These are phyloP conservation scores for Fragaria nilgerrensis DNA, from an alignment of 306 rosid genomes.

Conservation along the genomic window DNA sequence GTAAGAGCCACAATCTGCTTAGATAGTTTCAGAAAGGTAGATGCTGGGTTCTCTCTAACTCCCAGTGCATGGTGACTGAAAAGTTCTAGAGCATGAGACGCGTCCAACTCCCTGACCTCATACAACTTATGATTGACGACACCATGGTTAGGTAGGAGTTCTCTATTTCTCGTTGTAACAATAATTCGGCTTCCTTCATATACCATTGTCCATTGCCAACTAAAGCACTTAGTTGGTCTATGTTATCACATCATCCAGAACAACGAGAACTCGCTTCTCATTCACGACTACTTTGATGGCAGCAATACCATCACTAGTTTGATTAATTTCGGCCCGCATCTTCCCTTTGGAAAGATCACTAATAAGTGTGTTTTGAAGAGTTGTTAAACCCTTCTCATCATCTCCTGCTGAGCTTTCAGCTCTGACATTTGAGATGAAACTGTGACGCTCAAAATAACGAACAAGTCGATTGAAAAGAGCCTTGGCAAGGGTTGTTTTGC, in stretches of 20 bases:
- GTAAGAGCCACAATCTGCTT: constrained; percentile 49
- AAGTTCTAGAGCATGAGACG: constrained; percentile 36
- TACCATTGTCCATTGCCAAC: constrained; percentile 43
- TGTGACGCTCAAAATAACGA: constrained; percentile 27
- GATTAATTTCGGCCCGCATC: background rate
- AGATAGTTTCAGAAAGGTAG: constrained; percentile 19
- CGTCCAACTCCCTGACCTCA: constrained; percentile 44
- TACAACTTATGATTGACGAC: constrained; percentile 24
- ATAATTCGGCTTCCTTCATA: constrained; percentile 51
- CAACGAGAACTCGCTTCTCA: constrained; percentile 38
- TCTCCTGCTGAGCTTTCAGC: constrained; percentile 27
- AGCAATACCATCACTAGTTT: constrained; percentile 24
- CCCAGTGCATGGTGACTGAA: constrained; percentile 57
- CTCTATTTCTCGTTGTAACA: constrained; percentile 51
- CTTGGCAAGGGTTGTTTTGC: constrained; percentile 61
- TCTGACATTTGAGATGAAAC: constrained; percentile 51
- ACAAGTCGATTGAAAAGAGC: constrained; percentile 43
- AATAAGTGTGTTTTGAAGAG: constrained; percentile 23
- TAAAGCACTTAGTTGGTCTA: constrained; percentile 36
- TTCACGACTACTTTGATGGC: constrained; percentile 13
- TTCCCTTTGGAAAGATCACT: constrained; percentile 20
- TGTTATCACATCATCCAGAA: constrained; percentile 62
- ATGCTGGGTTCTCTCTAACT: constrained; percentile 36
- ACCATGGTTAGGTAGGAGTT: constrained; percentile 19
- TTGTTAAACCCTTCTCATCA: constrained; percentile 24